Base-by-base conservation (phyloP, 2,329 filamentous ascomycete species). In the Pyrenochaeta sp. region DNA sequence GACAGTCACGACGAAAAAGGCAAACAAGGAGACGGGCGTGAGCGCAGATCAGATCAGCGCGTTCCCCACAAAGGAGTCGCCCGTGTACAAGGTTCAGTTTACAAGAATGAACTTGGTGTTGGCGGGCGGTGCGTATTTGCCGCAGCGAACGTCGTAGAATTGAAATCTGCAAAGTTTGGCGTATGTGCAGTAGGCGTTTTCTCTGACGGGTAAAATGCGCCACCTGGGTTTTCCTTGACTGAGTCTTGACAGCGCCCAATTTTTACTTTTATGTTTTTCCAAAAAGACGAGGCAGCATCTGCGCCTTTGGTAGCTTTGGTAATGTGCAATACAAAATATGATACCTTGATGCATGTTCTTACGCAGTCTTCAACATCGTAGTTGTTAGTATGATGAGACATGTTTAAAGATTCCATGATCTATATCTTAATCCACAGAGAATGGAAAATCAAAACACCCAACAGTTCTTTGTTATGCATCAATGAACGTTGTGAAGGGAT, bases 21-120 rank as follows among this genome's bases (percentile, higher is more conserved):
- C 91, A 75, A 86, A 85, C 50, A 97, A 97, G 75, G 94, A 97
- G 67, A 91, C 92, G 3, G 91, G 91, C 67, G 90, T 97, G 39
- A 93, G 90, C 0, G 89, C 92, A 0, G 95, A 99, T 71, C 95
- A 98, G 77, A 96, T 99, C 77, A 92, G 87, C 60, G 93, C 91
- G 0, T 98, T 97, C 72, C 88, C 92, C 0, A 98, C 95, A 3
- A 99, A 99, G 84, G 97, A 96, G 79, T 94, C 90, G 14, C 93
- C 94, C 0, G 91, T 98, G 10, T 91, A 96, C 77, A 95, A 94
- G 77, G 93, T 96, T 48, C 87, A 90, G 69, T 97, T 97, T 68
- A 98, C 95, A 3, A 83, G 92, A 56, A 97, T 97, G 91, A 99
- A 99, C 73, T 77, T 98, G 61, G 89, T 97, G 11, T 82, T 98